These are phyloP conservation scores for Ogataea pini DNA, from an alignment of 805 yeast genomes.

Conservation along the genomic window DNA sequence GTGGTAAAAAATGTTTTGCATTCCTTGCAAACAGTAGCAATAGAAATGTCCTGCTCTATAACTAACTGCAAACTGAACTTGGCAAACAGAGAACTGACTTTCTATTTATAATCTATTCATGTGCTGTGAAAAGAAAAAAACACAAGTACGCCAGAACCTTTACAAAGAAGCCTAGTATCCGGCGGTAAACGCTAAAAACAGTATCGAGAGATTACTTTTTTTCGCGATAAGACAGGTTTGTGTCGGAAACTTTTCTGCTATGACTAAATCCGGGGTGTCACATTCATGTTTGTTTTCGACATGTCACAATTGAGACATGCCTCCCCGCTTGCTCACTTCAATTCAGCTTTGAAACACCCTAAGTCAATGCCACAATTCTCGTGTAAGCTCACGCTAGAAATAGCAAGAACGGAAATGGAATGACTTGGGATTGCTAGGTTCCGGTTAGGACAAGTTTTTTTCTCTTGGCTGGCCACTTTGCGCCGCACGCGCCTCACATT, in stretches of 20 bases:
- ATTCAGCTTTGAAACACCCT: too few species aligned
- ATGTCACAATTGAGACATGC: not conserved
- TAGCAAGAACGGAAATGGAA: not conserved
- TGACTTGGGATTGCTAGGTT: not conserved
- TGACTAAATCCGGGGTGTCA: not conserved
- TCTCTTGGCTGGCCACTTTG: not conserved
- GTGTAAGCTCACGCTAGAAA: not conserved
- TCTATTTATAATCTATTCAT: not conserved
- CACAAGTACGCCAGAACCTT: not conserved
- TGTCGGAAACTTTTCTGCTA: not conserved
- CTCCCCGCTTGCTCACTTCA: not conserved
- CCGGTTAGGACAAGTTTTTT: not conserved
- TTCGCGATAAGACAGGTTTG: not conserved
- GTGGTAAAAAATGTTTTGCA: not conserved
- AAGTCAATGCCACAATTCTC: not conserved
- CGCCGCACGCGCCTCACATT: not conserved
- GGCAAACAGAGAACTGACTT: not conserved
- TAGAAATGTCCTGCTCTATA: not conserved
- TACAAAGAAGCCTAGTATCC: not conserved
- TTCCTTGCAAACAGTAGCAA: not conserved
- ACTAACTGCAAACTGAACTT: not conserved
- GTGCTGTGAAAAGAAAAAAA: not conserved
- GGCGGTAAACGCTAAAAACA: not conserved
- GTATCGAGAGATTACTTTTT: not conserved
- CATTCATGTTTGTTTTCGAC: not conserved